These are phyloP conservation scores for Pyrenochaeta sp. DNA, from an alignment of 2,329 filamentous ascomycete genomes.

Conservation along the genomic window DNA sequence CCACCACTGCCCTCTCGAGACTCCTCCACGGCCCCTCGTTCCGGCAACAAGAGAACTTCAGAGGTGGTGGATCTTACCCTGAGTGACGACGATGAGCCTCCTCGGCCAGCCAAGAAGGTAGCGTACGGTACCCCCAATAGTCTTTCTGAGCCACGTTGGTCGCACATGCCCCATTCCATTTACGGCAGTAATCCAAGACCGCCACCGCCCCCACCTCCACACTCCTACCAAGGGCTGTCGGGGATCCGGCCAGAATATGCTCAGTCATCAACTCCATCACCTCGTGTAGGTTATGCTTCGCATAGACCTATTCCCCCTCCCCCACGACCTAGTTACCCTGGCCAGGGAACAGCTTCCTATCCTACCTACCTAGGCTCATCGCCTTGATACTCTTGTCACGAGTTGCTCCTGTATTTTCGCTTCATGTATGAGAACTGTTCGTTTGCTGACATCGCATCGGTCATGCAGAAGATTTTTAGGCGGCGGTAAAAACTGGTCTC, in stretches of 20 bases:
- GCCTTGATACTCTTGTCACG: constrained; percentile 28
- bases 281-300: constrained; percentile 23
- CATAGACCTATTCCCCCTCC: constrained; percentile 31
- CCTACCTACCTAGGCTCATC: constrained; percentile 37
- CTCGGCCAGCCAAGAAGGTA: constrained; percentile 50
- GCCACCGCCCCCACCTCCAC: constrained; percentile 28
- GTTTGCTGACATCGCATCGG: constrained; percentile 29
- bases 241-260: constrained; percentile 24
- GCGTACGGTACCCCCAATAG: constrained; percentile 50
- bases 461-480: constrained; percentile 26
- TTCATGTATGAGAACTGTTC: constrained; percentile 22
- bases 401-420: constrained; percentile 17
- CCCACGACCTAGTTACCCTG: constrained; percentile 27
- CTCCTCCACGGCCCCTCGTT: constrained; percentile 40
- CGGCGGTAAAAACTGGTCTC: constrained; percentile 11
- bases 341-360: constrained; percentile 35
- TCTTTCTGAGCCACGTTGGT: constrained; percentile 42
- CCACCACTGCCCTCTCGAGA: constrained; percentile 57
- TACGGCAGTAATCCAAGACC: too few species aligned
- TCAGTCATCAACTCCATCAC: constrained; percentile 28
- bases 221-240: constrained; percentile 19
- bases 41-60: constrained; percentile 53
- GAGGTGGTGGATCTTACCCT: constrained; percentile 60
- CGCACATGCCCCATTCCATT: constrained; percentile 39
- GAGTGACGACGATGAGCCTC: constrained; percentile 56